A percentile compares a stretch with the other conserved stretches of the same genome.
Conservation (phyloP, 352 stramenopile species). For the Phytopythium montanum region DNA sequence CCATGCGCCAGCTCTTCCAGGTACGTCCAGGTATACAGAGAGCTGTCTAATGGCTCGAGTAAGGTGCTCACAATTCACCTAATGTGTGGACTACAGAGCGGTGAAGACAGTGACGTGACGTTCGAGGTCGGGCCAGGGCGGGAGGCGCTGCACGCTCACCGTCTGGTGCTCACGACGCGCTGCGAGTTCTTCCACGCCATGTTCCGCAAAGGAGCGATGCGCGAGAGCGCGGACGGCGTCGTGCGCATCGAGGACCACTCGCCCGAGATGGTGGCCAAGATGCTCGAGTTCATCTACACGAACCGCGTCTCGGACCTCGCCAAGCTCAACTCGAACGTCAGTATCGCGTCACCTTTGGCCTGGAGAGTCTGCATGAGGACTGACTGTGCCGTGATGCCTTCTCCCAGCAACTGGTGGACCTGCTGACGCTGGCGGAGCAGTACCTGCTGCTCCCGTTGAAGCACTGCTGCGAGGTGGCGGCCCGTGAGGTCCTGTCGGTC, state of each 20-base stretch:
- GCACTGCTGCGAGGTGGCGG: slow-evolving; percentile 72
- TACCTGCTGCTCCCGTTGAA: slow-evolving; percentile 77
- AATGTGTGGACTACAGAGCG: slow-evolving; percentile 29
- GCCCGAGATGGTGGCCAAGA: slow-evolving; percentile 83
- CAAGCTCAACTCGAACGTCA: slow-evolving; percentile 70
- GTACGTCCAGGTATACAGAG: slow-evolving; percentile 21
- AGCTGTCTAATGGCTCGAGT: not conserved
- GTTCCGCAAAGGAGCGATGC: slow-evolving; percentile 84
- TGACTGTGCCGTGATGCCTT: not conserved
- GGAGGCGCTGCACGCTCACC: slow-evolving; percentile 61
- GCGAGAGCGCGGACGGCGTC: slow-evolving; percentile 77
- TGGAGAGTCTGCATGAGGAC: not conserved
- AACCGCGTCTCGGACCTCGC: slow-evolving; percentile 81
- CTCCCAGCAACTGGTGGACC: slow-evolving; percentile 79
- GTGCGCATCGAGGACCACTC: slow-evolving; percentile 81
- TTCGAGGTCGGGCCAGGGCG: slow-evolving; percentile 67
- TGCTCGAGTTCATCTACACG: slow-evolving; percentile 93
- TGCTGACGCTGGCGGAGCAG: slow-evolving; percentile 78
- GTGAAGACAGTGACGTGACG: slow-evolving; percentile 60
- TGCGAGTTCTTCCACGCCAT: slow-evolving; percentile 90
- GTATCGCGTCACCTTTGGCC: slow-evolving; percentile 9
- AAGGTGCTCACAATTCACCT: not conserved
- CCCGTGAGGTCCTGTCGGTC: slow-evolving; percentile 63
- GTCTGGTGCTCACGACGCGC: slow-evolving; percentile 72
- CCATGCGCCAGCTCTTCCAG: slow-evolving; percentile 71